Evolutionary conservation across 106 monocot species (phyloP).

Genomic region (Phalaenopsis equestris): DNA sequence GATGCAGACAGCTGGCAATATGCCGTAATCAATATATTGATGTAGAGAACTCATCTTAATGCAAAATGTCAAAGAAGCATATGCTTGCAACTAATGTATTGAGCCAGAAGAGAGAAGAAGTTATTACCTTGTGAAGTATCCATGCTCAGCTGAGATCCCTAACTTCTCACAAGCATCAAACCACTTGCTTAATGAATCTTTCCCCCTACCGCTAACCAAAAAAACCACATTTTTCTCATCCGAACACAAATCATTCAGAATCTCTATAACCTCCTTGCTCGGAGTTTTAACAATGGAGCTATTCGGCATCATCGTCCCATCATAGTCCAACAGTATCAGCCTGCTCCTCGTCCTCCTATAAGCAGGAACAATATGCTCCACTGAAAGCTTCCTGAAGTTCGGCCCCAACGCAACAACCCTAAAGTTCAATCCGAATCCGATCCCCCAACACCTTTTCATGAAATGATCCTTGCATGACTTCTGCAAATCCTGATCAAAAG

Average conservation of each 20-base stretch:
- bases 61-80: too few species aligned
- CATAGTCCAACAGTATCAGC: slow-evolving; percentile 82
- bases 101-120: background rate
- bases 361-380: slow-evolving; percentile 62
- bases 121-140: slow-evolving; percentile 63
- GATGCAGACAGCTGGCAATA: background rate
- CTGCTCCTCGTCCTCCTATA: slow-evolving; percentile 50
- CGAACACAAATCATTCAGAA: slow-evolving; percentile 48
- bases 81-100: too few species aligned
- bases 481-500: slow-evolving; percentile 89
- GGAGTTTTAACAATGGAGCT: slow-evolving; percentile 55
- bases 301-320: slow-evolving; percentile 85
- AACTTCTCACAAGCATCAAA: slow-evolving; percentile 60
- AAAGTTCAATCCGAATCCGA: slow-evolving; percentile 84
- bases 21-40: background rate
- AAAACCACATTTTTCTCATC: slow-evolving; percentile 84
- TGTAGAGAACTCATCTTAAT: too few species aligned
- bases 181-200: slow-evolving; percentile 74
- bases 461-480: slow-evolving; percentile 73
- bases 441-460: slow-evolving; percentile 73
- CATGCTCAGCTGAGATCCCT: slow-evolving; percentile 92
- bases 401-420: slow-evolving; percentile 73
- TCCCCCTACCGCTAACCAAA: slow-evolving; percentile 81
- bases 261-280: slow-evolving; percentile 53
- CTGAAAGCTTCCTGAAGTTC: slow-evolving; percentile 69